These are phyloP conservation scores for Phytophthora ohioensis DNA, from an alignment of 352 stramenopile genomes.

Conservation along the genomic window DNA sequence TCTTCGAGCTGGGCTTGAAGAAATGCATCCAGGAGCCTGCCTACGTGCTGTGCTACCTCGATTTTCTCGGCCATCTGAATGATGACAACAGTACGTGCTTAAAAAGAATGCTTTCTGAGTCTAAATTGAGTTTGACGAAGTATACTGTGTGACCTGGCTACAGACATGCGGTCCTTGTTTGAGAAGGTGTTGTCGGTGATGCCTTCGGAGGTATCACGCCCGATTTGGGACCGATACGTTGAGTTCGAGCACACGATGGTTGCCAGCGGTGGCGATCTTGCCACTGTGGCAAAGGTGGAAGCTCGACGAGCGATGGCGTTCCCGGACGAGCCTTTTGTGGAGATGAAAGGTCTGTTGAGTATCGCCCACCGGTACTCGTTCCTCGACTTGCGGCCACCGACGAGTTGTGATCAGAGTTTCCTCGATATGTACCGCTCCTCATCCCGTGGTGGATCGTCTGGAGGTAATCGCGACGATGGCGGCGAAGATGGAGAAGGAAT, in stretches of 20 bases:
- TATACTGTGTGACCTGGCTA: conserved; percentile 7
- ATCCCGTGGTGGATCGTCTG: conserved; percentile 30
- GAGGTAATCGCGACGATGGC: conserved; percentile 27
- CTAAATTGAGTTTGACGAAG: conserved; percentile 6
- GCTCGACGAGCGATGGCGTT: conserved; percentile 81
- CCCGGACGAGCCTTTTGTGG: conserved; percentile 75
- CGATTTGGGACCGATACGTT: conserved; percentile 90
- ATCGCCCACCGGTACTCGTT: conserved; percentile 87
- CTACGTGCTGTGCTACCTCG: conserved; percentile 87
- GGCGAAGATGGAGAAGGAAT: conserved; percentile 38
- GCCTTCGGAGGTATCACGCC: conserved; percentile 78
- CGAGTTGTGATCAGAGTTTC: conserved; percentile 75
- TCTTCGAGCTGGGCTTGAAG: conserved; percentile 90
- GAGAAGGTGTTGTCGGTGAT: conserved; percentile 91
- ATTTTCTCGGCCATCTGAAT: conserved; percentile 88
- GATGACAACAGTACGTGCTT: conserved; percentile 88
- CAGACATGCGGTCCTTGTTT: conserved; percentile 91
- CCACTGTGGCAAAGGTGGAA: conserved; percentile 86
- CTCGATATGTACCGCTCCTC: conserved; percentile 80
- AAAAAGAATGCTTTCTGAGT: neutral
- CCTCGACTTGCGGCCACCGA: conserved; percentile 68
- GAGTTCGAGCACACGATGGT: conserved; percentile 91
- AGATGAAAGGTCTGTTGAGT: conserved; percentile 84
- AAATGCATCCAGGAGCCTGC: conserved; percentile 90
- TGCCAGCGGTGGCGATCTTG: conserved; percentile 82